Percentiles rank a stretch among this genome's conserved stretches.
phyloP scores from a whole-genome alignment of 441 rosid genomes.

The Gossypium laxum region DNA sequence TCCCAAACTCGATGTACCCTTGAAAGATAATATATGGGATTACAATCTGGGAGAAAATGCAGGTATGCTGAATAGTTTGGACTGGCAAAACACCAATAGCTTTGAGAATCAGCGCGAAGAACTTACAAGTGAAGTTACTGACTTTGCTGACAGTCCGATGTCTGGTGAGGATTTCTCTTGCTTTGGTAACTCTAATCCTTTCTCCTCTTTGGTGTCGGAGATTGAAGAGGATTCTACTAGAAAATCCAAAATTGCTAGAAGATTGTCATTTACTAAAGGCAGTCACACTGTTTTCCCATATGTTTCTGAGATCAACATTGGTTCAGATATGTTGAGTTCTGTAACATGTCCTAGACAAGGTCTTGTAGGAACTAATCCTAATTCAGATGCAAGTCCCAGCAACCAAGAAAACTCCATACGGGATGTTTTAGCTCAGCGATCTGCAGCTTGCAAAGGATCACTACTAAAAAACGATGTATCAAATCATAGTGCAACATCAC shows the following conservation, averaged over 20 bases:
- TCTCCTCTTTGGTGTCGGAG: constrained; percentile 35
- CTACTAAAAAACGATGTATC: constrained; percentile 45
- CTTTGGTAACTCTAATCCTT: constrained; percentile 25
- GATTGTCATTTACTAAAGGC: constrained; percentile 39
- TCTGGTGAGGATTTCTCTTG: constrained; percentile 30
- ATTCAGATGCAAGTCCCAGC: constrained; percentile 18
- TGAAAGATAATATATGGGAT: constrained; percentile 24
- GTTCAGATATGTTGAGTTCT: constrained; percentile 29
- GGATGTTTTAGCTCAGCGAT: constrained; percentile 31
- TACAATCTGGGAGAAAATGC: constrained; percentile 29
- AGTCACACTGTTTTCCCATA: constrained; percentile 37
- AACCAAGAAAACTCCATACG: constrained; percentile 29
- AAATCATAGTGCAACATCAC: constrained; percentile 49
- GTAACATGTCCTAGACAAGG: constrained; percentile 24
- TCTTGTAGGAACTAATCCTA: constrained; percentile 21
- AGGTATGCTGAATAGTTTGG: constrained; percentile 19
- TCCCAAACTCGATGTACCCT: constrained; percentile 26
- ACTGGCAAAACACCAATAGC: constrained; percentile 25
- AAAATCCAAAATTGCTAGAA: constrained; percentile 42
- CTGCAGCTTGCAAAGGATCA: constrained; percentile 27
- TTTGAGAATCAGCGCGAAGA: constrained; percentile 32
- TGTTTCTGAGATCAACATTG: constrained; percentile 35
- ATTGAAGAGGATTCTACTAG: constrained; percentile 33
- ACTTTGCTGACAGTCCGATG: constrained; percentile 28
- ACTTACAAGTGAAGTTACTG: constrained; percentile 47